phyloP scores from a whole-genome alignment of 148 eudicot species.

The Dianthus caryophyllus region DNA sequence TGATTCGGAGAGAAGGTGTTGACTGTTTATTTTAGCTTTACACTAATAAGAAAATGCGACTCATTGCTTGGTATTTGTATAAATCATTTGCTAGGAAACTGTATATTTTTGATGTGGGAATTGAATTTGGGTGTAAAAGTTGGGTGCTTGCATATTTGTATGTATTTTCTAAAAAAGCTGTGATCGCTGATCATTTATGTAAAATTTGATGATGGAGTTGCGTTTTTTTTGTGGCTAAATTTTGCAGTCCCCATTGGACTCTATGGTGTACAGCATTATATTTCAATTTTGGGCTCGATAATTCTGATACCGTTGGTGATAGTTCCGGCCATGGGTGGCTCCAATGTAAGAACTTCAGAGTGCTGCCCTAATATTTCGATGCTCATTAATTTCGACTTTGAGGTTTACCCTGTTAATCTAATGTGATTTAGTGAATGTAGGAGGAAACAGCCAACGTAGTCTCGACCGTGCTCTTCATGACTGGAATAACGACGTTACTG shows the following conservation, averaged over 20 bases:
- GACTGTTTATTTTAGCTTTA: background rate
- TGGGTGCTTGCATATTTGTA: background rate
- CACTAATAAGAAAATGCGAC: background rate
- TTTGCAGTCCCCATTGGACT: slow-evolving; percentile 85
- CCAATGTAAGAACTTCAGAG: slow-evolving; percentile 46
- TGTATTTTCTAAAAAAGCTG: slow-evolving; percentile 8
- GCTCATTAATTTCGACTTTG: background rate
- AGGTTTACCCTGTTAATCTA: slow-evolving; percentile 37
- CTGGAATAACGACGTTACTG: slow-evolving; percentile 86
- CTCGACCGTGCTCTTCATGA: slow-evolving; percentile 81
- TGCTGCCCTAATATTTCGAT: background rate
- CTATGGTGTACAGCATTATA: slow-evolving; percentile 84
- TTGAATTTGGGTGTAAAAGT: background rate
- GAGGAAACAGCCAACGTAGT: slow-evolving; percentile 91
- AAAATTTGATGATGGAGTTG: background rate
- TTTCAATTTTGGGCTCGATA: slow-evolving; percentile 87
- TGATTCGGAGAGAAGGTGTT: background rate
- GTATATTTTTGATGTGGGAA: background rate
- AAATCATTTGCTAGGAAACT: background rate
- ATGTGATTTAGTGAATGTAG: slow-evolving; percentile 59
- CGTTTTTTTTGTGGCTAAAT: slow-evolving; percentile 22
- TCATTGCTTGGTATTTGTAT: background rate
- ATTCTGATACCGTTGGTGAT: slow-evolving; percentile 86
- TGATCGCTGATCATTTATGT: slow-evolving; percentile 14
- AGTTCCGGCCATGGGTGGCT: slow-evolving; percentile 96